These are phyloP conservation scores for Pythium dissimile DNA, from an alignment of 352 stramenopile genomes.

Conservation along the genomic window DNA sequence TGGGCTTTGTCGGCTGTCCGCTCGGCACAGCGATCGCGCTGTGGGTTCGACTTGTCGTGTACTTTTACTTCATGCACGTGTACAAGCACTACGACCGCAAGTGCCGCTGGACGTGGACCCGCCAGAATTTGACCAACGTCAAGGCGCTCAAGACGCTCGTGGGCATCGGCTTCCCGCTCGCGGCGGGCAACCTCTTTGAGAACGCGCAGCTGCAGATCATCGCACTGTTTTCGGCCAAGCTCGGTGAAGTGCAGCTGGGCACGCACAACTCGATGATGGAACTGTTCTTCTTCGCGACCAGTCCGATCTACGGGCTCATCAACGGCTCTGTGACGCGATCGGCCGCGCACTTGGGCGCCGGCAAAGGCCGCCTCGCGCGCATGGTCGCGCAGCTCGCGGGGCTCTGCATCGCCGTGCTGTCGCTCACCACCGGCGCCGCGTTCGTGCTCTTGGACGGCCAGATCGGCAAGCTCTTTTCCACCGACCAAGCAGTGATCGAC, in stretches of 20 bases:
- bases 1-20: conserved; percentile 77
- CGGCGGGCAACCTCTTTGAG: conserved; percentile 66
- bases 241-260: conserved; percentile 69
- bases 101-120: conserved; percentile 53
- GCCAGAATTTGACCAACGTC: conserved; percentile 31
- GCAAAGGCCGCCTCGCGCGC: conserved; percentile 32
- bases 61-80: conserved; percentile 67
- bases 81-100: conserved; percentile 49
- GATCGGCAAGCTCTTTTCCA: conserved; percentile 64
- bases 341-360: conserved; percentile 55
- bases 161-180: conserved; percentile 48
- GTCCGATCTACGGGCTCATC: conserved; percentile 65
- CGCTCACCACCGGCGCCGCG: conserved; percentile 32
- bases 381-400: conserved; percentile 50
- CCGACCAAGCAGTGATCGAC: conserved; percentile 51
- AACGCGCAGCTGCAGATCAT: conserved; percentile 80
- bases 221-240: conserved; percentile 63
- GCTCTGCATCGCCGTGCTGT: conserved; percentile 35
- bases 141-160: conserved; percentile 45
- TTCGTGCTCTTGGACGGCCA: conserved; percentile 38
- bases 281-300: conserved; percentile 87
- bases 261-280: conserved; percentile 86
- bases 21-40: conserved; percentile 63
- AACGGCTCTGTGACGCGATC: conserved; percentile 59
- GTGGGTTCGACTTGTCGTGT: conserved; percentile 42